Conservation (phyloP, 129 eudicot genomes). For the Escallonia herrerae region DNA sequence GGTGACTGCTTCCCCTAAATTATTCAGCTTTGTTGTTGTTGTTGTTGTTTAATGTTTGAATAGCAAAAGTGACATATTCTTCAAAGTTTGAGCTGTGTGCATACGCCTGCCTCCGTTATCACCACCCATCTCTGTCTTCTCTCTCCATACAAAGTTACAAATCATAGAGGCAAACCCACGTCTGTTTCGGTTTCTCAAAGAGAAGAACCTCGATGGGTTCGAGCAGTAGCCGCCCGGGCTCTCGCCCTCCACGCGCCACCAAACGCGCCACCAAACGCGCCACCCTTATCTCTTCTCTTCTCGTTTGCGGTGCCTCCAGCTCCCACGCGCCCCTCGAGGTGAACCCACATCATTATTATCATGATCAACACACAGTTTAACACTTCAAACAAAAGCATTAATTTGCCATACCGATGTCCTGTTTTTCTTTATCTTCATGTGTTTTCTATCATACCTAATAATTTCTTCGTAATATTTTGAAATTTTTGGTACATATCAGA, state of each 20-base stretch:
- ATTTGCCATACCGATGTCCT: not conserved
- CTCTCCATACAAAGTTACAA: not conserved
- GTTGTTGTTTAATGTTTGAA: too few species aligned
- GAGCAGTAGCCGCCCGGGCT: constrained; percentile 14
- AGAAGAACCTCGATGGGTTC: constrained; percentile 22
- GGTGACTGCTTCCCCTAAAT: too few species aligned
- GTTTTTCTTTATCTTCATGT: not conserved
- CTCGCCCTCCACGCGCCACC: constrained; percentile 18
- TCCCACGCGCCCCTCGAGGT: constrained; percentile 17
- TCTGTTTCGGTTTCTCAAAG: not conserved
- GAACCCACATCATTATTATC: not conserved
- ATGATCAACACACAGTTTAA: not conserved
- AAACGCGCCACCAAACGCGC: too few species aligned
- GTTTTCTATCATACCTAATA: not conserved
- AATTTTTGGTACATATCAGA: not conserved
- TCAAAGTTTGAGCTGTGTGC: too few species aligned
- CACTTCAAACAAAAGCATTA: too few species aligned
- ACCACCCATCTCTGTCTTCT: not conserved
- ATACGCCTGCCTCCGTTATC: not conserved
- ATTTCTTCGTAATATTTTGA: not conserved
- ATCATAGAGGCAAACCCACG: too few species aligned
- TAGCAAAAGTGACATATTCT: not conserved
- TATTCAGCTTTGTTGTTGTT: too few species aligned
- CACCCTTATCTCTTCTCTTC: constrained; percentile 22
- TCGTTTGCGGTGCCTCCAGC: constrained; percentile 34